Base-by-base conservation (phyloP, 2,329 filamentous ascomycete genomes). In the Penicillium sclerotigenum region DNA sequence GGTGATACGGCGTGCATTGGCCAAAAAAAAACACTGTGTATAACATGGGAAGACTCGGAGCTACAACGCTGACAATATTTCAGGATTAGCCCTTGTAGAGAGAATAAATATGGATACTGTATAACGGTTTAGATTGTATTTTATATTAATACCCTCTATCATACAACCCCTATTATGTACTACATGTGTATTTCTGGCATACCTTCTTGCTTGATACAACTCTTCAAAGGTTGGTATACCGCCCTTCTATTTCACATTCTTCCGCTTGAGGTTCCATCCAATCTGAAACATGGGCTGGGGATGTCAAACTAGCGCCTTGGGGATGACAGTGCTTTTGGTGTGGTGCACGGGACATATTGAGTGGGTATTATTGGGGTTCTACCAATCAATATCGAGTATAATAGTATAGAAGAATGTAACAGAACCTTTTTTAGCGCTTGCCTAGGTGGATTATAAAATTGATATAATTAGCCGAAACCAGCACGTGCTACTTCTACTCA, bases 221-320 rank as follows among this genome's bases (percentile, higher is more conserved):
- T n/a, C 16, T 20, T 22, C 9, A 7, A 33, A 22, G n/a, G 7
- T 46, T 46, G 11, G 11, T 18, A 48, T 34, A 40, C 47, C 47
- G 34, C 47, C 24, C 36, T 40, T 34, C 18, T 11, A 29, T 31
- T 41, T 28, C 18, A 34, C 26, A 41, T 41, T 13, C 26, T 14
- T 49, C 4, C 14, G 26, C 40, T 38, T 31, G 20, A 31, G 49
- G 54, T 47, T 56, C 49, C 54, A 45, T 48, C 37, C 38, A 31
- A 46, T 59, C 63, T 65, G 63, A 65, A 65, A 65, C 63, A 64
- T 60, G 59, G 59, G 56, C 56, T 59, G 43, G 43, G 34, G 46
- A 59, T 60, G 49, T 33, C 41, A 58, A 57, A 60, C 56, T 63
- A 65, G 63, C 52, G 63, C 57, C 45, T 52, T 40, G 51, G 43